Base-by-base conservation (phyloP, 2,329 filamentous ascomycete genomes). In the Diaporthe sp. region DNA sequence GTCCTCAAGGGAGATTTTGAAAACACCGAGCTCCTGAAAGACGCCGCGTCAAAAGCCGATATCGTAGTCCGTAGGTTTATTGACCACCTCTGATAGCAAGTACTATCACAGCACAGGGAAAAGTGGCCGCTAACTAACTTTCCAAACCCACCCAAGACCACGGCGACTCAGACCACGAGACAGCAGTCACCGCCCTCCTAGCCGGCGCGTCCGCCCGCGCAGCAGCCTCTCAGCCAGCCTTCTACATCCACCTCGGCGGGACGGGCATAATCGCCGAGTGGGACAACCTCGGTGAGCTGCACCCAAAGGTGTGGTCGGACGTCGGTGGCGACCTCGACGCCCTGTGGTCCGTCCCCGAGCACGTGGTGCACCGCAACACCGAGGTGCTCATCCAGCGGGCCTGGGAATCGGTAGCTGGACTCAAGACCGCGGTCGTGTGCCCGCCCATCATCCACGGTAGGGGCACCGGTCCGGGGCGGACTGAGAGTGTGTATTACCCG, bases 301-400 rank as follows among this genome's bases (percentile, higher is more conserved):
- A 67, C 61, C 60, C 60, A 5, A 66, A 66, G 60, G 60, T 66
- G 5, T 66, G 60, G 60, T 66, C 60, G 5, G 60, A 66, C 28
- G 19, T 50, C 28, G 42, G 19, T 12, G 60, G 19, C 19, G 60
- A 67, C 30, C 35, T 50, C 61, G 61, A 50, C 6, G 30, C 19
- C 17, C 19, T 66, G 25, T 66, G 60, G 60, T 66, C 60, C 40
- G 7, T 66, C 5, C 40, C 60, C 5, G 19, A 15, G 3, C 19
- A 8, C 2, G 28, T 13, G 40, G 4, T 50, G 17, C 60, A 66
- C 42, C 60, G 60, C 28, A 66, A 66, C 42, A 66, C 60, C 5
- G 60, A 66, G 60, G 4, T n/a, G 3, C 60, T 66, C 17, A 66
- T 66, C 40, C 60, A 66, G 40, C 5, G n/a, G 6, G 60, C 42